Evolutionary conservation across 192 early-diverging fungal genomes (phyloP).

Genomic region (Entomortierella chlamydospora): DNA sequence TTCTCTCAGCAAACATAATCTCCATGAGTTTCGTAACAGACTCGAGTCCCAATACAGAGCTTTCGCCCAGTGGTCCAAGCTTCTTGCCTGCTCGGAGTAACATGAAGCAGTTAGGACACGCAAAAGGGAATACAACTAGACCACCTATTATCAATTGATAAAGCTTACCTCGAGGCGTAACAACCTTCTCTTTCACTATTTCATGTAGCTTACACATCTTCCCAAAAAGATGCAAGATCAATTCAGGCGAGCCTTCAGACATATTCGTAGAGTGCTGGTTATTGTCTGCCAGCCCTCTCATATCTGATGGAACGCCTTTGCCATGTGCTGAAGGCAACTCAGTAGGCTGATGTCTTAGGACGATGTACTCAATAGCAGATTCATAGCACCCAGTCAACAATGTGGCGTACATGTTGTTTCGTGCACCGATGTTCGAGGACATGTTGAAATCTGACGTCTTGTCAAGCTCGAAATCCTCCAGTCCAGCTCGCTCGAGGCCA

Average conservation of each 20-base stretch:
- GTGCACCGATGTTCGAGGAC: conserved; percentile 59
- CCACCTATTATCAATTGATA: not conserved
- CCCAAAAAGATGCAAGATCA: conserved; percentile 58
- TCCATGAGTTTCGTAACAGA: conserved; percentile 53
- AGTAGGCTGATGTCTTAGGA: conserved; percentile 15
- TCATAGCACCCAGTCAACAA: conserved; percentile 71
- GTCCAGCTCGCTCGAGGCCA: conserved; percentile 62
- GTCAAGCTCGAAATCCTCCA: conserved; percentile 78
- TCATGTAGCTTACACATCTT: conserved; percentile 57
- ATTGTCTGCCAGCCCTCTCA: not conserved
- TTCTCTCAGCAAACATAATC: conserved; percentile 41
- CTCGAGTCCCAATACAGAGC: conserved; percentile 50
- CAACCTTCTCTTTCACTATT: conserved; percentile 58
- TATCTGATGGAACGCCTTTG: conserved; percentile 13
- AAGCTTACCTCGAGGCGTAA: conserved; percentile 55
- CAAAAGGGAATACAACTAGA: not conserved
- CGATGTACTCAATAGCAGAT: conserved; percentile 56
- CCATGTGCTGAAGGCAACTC: conserved; percentile 11
- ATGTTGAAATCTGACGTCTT: conserved; percentile 72
- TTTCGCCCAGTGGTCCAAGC: conserved; percentile 24
- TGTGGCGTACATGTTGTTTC: conserved; percentile 64
- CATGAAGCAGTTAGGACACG: no score
- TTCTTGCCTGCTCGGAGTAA: conserved; percentile 19
- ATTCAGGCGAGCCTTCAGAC: conserved; percentile 38
- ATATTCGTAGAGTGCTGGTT: not conserved